A percentile compares a stretch with the other conserved stretches of the same genome.
These are phyloP conservation scores for Filosporella fistucella DNA, from an alignment of 495 filamentous ascomycete species.

Conservation along the genomic window DNA sequence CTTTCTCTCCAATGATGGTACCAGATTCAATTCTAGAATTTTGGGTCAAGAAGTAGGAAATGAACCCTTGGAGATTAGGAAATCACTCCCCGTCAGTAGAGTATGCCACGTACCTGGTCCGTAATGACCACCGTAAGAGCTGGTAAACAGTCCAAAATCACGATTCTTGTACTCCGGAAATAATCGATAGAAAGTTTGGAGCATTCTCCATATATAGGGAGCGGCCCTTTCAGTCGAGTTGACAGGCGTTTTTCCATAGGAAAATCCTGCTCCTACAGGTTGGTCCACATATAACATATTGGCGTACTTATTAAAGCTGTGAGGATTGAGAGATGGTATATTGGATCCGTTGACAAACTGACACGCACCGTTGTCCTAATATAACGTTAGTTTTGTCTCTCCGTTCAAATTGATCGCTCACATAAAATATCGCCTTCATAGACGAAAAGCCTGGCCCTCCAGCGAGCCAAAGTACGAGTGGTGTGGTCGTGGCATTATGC, in stretches of 20 bases:
- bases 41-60: slow-evolving; percentile 44
- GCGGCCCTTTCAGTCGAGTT: slow-evolving; percentile 46
- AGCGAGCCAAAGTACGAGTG: slow-evolving; percentile 50
- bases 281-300: slow-evolving; percentile 66
- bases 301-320: slow-evolving; percentile 58
- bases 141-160: slow-evolving; percentile 50
- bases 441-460: slow-evolving; percentile 56
- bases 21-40: slow-evolving; percentile 40
- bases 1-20: slow-evolving; percentile 36
- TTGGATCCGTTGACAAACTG: slow-evolving; percentile 48
- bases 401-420: not conserved
- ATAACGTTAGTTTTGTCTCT: not conserved
- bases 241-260: slow-evolving; percentile 47
- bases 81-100: not conserved
- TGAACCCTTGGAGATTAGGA: slow-evolving; percentile 31
- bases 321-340: slow-evolving; percentile 47
- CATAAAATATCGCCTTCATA: slow-evolving; percentile 55
- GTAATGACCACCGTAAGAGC: slow-evolving; percentile 56
- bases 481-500: slow-evolving; percentile 41
- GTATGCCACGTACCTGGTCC: slow-evolving; percentile 28
- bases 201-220: slow-evolving; percentile 47
- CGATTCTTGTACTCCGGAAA: slow-evolving; percentile 50
- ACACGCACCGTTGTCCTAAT: slow-evolving; percentile 58
- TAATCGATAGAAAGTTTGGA: slow-evolving; percentile 50
- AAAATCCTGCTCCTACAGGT: slow-evolving; percentile 59